Conservation (phyloP, 768 basidiomycete species). For the Serendipita sp. region DNA sequence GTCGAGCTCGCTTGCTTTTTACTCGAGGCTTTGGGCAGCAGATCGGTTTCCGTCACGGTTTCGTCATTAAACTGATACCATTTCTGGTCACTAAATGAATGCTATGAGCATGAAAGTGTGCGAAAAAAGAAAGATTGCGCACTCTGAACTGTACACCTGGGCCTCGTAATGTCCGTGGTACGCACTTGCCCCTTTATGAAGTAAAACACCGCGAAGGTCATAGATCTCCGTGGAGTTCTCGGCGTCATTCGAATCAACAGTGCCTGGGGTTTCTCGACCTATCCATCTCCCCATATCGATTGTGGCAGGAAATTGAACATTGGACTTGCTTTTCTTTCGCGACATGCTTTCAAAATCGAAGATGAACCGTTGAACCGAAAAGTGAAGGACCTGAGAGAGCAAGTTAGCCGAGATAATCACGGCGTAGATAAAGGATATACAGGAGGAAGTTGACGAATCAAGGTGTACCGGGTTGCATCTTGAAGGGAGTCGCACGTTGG, state of each 20-base stretch:
- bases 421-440: conserved; percentile 16
- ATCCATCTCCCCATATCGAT: conserved; percentile 58
- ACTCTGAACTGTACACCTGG: conserved; percentile 63
- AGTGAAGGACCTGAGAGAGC: conserved; percentile 45
- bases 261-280: background rate
- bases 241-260: background rate
- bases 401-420: background rate
- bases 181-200: conserved; percentile 86
- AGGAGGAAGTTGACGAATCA: conserved; percentile 59
- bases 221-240: conserved; percentile 36
- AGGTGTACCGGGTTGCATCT: conserved; percentile 65
- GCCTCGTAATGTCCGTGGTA: conserved; percentile 85
- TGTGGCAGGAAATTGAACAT: conserved; percentile 56
- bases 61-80: conserved; percentile 97
- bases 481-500: conserved; percentile 54
- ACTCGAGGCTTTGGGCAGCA: too few species aligned
- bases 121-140: conserved; percentile 16
- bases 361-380: conserved; percentile 86
- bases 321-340: conserved; percentile 75
- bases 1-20: too few species aligned
- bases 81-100: conserved; percentile 33
- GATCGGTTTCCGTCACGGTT: conserved; percentile 41
- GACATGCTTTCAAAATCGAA: conserved; percentile 66
- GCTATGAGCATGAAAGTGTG: conserved; percentile 9
- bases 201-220: conserved; percentile 66